phyloP scores from a whole-genome alignment of 768 basidiomycete genomes.

The Pleurotus tuber-regium region DNA sequence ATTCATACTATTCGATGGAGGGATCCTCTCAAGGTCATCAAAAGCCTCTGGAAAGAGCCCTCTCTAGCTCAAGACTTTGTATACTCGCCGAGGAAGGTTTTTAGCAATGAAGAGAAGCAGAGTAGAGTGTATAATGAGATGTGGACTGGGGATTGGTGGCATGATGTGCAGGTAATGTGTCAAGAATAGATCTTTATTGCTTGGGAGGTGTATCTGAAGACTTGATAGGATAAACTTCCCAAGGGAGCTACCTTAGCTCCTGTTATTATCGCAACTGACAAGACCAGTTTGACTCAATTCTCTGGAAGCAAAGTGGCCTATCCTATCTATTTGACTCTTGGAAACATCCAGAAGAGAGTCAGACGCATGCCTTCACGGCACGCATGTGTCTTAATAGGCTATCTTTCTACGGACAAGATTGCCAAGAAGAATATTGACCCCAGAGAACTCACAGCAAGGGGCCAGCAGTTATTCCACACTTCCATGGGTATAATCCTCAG shows the following conservation, averaged over 20 bases:
- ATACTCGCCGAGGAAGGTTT: constrained; percentile 8
- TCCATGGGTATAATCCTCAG: constrained; percentile 26
- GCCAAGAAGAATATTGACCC: constrained; percentile 14
- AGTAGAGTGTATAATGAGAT: constrained; percentile 36
- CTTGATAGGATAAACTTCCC: constrained; percentile 16
- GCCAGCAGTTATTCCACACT: constrained; percentile 31
- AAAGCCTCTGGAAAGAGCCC: not conserved
- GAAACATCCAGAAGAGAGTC: constrained; percentile 31
- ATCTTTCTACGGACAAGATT: constrained; percentile 34
- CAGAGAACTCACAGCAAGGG: constrained; percentile 18
- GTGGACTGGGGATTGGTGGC: constrained; percentile 53
- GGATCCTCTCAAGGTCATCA: constrained; percentile 22
- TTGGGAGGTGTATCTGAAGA: not conserved
- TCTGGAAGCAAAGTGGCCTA: constrained; percentile 36
- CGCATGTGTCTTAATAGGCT: constrained; percentile 31
- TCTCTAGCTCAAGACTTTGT: not conserved
- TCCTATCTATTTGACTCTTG: constrained; percentile 41
- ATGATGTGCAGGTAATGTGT: constrained; percentile 39
- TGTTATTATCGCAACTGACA: constrained; percentile 34
- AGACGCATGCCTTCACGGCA: constrained; percentile 23
- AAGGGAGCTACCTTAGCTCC: constrained; percentile 28
- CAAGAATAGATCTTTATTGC: constrained; percentile 7
- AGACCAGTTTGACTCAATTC: constrained; percentile 30
- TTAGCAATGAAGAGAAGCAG: constrained; percentile 11
- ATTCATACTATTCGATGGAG: not conserved